These are phyloP conservation scores for Ustilago vetiveriae DNA, from an alignment of 1,284 basidiomycete species.

Conservation along the genomic window DNA sequence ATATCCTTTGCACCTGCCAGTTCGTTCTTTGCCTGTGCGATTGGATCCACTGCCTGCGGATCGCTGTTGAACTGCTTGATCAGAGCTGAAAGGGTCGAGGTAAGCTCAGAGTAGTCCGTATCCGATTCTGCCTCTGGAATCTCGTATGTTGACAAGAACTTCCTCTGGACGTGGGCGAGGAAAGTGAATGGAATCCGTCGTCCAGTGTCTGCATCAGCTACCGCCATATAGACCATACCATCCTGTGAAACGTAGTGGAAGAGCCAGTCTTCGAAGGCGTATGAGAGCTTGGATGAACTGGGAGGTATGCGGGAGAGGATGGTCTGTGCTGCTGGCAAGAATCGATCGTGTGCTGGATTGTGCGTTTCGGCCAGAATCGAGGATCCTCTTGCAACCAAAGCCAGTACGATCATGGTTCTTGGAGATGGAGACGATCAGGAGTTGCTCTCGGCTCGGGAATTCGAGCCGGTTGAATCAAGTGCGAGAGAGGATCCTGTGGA, in stretches of 20 bases:
- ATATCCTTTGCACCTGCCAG: constrained; percentile 93
- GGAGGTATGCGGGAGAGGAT: constrained; percentile 94
- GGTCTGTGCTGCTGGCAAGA: constrained; percentile 77
- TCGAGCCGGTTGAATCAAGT: too few relatives aligned
- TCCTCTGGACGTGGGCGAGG: constrained; percentile 82
- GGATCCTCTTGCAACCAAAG: constrained; percentile 56
- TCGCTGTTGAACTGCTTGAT: constrained; percentile 80
- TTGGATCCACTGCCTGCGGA: constrained; percentile 85
- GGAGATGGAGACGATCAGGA: too few relatives aligned
- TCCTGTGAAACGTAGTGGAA: constrained; percentile 82
- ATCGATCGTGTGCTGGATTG: constrained; percentile 54
- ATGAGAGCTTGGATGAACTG: constrained; percentile 91
- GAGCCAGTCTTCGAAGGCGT: constrained; percentile 76
- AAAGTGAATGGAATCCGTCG: constrained; percentile 90
- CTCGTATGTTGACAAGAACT: constrained; percentile 64
- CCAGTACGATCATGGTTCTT: constrained; percentile 61
- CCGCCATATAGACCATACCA: constrained; percentile 82
- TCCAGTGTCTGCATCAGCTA: constrained; percentile 82
- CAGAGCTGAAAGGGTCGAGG: constrained; percentile 62
- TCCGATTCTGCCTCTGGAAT: background rate
- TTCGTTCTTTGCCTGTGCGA: constrained; percentile 87
- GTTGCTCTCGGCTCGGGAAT: too few relatives aligned
- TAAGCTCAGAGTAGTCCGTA: constrained; percentile 32
- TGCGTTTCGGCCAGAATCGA: constrained; percentile 57
- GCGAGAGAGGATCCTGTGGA: too few relatives aligned